A percentile compares a stretch with the other conserved stretches of the same genome.
Conservation (phyloP, 305 asterid genomes). For the Fraxinus sp. region DNA sequence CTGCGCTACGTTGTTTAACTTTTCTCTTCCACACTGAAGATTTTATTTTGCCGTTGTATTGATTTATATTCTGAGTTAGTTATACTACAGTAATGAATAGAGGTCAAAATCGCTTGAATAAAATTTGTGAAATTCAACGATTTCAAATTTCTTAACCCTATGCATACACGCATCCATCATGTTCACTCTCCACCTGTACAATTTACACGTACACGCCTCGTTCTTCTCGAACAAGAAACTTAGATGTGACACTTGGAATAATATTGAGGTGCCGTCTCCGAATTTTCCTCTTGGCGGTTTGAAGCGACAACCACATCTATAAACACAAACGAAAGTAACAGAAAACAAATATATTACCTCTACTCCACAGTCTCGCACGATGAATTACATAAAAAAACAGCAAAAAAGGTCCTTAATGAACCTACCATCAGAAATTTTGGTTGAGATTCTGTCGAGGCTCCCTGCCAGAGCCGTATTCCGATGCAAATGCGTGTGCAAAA, state of each 20-base stretch:
- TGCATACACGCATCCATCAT: too few species aligned
- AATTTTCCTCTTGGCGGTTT: background rate
- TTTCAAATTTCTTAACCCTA: too few species aligned
- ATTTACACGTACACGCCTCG: background rate
- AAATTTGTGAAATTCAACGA: too few species aligned
- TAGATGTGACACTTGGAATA: too few species aligned
- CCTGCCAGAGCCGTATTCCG: slow-evolving; percentile 36
- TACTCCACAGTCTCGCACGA: background rate
- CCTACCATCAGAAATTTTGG: slow-evolving; percentile 34
- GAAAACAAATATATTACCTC: too few species aligned
- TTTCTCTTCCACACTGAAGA: too few species aligned
- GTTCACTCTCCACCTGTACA: background rate
- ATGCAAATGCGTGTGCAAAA: slow-evolving; percentile 47
- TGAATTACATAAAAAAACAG: background rate
- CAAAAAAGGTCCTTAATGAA: slow-evolving; percentile 11
- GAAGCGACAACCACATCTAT: background rate
- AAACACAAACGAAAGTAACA: too few species aligned
- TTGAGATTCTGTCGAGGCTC: slow-evolving; percentile 37
- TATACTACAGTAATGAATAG: too few species aligned
- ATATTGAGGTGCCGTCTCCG: background rate
- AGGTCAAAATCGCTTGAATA: too few species aligned
- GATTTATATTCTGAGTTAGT: too few species aligned
- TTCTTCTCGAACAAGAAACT: background rate
- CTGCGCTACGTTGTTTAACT: too few species aligned
- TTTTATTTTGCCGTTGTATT: too few species aligned